Conservation (phyloP, 257 asterid species). For the Mitragyna speciosa region DNA sequence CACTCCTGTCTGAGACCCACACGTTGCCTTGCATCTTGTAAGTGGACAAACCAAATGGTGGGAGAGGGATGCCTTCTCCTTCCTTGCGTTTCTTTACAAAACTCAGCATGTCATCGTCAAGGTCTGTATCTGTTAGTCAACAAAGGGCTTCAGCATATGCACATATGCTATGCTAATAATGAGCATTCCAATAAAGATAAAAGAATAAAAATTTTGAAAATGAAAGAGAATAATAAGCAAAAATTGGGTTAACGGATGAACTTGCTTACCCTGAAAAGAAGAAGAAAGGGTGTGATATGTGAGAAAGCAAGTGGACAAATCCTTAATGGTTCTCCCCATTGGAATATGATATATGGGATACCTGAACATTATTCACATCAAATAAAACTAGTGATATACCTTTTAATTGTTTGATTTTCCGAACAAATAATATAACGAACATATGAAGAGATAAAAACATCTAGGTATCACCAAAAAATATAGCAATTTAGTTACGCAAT, state of each 20-base stretch:
- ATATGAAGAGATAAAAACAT: background rate
- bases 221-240: slow-evolving; percentile 2
- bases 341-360: slow-evolving; percentile 59
- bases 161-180: slow-evolving; percentile 2
- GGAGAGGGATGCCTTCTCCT: slow-evolving; percentile 43
- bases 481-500: background rate
- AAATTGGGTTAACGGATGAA: background rate
- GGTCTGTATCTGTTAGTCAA: slow-evolving; percentile 35
- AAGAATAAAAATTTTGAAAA: slow-evolving; percentile 1
- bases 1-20: slow-evolving; percentile 42
- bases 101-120: slow-evolving; percentile 29
- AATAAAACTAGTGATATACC: slow-evolving; percentile 2
- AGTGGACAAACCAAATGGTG: slow-evolving; percentile 52
- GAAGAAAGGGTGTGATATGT: slow-evolving; percentile 59
- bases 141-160: background rate
- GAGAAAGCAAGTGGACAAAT: slow-evolving; percentile 52
- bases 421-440: background rate
- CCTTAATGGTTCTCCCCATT: slow-evolving; percentile 48
- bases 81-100: slow-evolving; percentile 30
- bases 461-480: background rate
- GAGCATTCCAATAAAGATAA: background rate
- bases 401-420: background rate
- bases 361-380: slow-evolving; percentile 37
- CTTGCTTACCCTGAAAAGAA: slow-evolving; percentile 46
- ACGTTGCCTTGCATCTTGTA: slow-evolving; percentile 55